Evolutionary conservation across 768 basidiomycete species (phyloP).

Genomic region (Russula foetens): DNA sequence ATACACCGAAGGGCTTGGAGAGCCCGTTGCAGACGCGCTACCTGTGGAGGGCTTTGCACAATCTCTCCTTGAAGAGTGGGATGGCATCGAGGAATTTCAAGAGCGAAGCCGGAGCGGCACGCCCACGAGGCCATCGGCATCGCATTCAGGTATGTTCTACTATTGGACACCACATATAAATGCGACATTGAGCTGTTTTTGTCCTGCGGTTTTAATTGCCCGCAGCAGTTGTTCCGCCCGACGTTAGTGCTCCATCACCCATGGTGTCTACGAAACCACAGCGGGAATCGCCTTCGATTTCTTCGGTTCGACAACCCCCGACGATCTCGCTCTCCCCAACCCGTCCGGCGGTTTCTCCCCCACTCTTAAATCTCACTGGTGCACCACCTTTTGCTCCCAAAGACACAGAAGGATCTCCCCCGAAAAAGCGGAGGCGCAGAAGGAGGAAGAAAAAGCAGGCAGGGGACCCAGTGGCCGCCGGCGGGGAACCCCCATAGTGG

Average conservation of each 20-base stretch:
- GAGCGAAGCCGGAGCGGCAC: no score
- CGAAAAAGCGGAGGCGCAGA: not conserved
- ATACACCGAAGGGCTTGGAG: conserved; percentile 7
- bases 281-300: not conserved
- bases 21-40: conserved; percentile 11
- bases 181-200: not conserved
- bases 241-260: not conserved
- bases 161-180: not conserved
- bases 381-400: conserved; percentile 1
- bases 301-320: not conserved
- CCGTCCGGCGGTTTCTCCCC: not conserved
- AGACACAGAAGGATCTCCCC: not conserved
- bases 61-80: no score
- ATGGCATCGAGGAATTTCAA: no score
- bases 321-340: not conserved
- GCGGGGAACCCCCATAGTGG: no score
- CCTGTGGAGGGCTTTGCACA: not conserved
- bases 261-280: not conserved
- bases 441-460: no score
- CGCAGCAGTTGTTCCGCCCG: not conserved
- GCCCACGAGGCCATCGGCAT: not conserved
- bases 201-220: not conserved
- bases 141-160: not conserved
- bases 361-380: conserved; percentile 14
- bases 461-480: no score